phyloP scores from a whole-genome alignment of 257 asterid species.

The Gentiana straminea region DNA sequence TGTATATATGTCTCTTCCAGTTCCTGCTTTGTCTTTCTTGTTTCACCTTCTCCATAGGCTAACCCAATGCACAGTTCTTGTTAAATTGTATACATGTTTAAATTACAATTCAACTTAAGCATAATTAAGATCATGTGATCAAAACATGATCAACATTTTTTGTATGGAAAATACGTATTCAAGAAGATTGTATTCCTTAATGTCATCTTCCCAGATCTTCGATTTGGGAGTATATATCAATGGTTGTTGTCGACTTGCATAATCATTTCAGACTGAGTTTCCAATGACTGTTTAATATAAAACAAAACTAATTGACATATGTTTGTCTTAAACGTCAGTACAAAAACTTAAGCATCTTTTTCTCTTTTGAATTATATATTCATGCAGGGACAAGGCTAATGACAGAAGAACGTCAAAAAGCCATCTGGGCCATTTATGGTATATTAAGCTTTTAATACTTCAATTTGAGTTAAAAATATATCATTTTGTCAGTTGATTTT shows the following conservation, averaged over 20 bases:
- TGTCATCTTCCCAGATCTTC: not conserved
- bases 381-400: constrained; percentile 61
- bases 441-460: not conserved
- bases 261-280: not conserved
- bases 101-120: too few relatives aligned
- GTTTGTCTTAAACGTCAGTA: not conserved
- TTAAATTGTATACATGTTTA: too few relatives aligned
- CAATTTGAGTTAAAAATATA: too few relatives aligned
- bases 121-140: too few relatives aligned
- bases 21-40: too few relatives aligned
- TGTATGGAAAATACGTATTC: too few relatives aligned
- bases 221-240: not conserved
- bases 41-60: too few relatives aligned
- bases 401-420: constrained; percentile 67
- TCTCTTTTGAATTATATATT: not conserved
- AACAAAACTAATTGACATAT: not conserved
- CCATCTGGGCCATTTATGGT: constrained; percentile 95
- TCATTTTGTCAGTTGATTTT: not conserved
- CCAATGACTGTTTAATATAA: not conserved
- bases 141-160: too few relatives aligned
- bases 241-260: too few relatives aligned
- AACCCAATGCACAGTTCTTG: too few relatives aligned
- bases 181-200: not conserved
- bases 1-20: too few relatives aligned
- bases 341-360: not conserved